These are phyloP conservation scores for Murraya paniculata DNA, from an alignment of 345 rosid species.

Conservation along the genomic window DNA sequence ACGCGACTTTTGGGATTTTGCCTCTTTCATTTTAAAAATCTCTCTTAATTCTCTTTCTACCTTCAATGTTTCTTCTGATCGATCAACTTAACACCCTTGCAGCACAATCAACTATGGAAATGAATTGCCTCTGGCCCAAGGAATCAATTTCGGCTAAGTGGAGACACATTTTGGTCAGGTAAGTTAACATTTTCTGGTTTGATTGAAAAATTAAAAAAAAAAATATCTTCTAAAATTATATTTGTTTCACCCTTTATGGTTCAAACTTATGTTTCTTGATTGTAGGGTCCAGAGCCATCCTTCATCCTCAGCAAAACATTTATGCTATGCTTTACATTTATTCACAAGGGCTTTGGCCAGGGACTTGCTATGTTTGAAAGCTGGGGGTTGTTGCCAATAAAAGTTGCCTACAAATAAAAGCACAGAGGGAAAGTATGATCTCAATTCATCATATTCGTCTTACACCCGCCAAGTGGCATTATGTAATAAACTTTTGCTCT, in stretches of 20 bases:
- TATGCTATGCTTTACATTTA: not conserved
- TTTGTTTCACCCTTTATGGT: not conserved
- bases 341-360: not conserved
- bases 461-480: not conserved
- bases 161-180: not conserved
- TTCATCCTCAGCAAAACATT: not conserved
- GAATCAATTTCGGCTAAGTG: conserved; percentile 81
- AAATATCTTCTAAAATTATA: not conserved
- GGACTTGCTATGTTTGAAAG: not conserved
- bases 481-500: not conserved
- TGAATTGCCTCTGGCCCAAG: conserved; percentile 96
- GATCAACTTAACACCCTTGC: conserved; percentile 19
- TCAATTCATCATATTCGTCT: no score
- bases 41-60: not conserved
- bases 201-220: not conserved
- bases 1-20: not conserved
- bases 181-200: not conserved
- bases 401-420: not conserved
- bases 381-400: not conserved
- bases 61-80: not conserved
- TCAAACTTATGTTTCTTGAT: not conserved
- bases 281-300: conserved; percentile 9
- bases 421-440: not conserved
- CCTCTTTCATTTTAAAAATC: not conserved
- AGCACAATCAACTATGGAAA: conserved; percentile 92